These are phyloP conservation scores for Cladochytrium tenue DNA, from an alignment of 371 early-diverging fungal species.

Conservation along the genomic window DNA sequence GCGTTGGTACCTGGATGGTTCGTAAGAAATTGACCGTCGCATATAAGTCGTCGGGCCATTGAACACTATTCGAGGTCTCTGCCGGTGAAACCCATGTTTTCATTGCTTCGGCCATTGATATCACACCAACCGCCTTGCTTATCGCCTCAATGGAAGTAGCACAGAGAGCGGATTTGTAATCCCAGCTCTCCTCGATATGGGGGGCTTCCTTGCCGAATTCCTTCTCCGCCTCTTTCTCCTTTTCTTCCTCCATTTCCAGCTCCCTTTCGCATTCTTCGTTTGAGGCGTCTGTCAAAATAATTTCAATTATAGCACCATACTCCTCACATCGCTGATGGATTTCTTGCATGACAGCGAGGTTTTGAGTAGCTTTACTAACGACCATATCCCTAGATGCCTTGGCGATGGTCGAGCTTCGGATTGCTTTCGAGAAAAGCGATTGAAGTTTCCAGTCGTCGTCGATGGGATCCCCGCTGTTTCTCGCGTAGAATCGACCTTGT, in stretches of 20 bases:
- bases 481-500: constrained; percentile 10
- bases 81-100: not conserved
- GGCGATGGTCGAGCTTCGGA: too few species aligned
- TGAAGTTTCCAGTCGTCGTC: constrained; percentile 15
- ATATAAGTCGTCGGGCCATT: not conserved
- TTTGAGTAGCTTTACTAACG: too few species aligned
- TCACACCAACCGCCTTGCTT: not conserved
- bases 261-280: constrained; percentile 25
- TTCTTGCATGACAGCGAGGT: too few species aligned
- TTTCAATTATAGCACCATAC: too few species aligned
- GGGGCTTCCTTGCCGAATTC: not conserved
- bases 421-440: too few species aligned
- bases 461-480: constrained; percentile 1
- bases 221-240: not conserved
- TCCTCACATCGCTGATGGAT: too few species aligned
- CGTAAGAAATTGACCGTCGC: constrained; percentile 8
- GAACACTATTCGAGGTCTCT: not conserved
- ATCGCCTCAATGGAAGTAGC: not conserved
- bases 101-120: not conserved
- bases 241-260: constrained; percentile 10
- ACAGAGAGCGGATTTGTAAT: not conserved
- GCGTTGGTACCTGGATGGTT: not conserved
- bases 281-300: too few species aligned
- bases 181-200: constrained; percentile 4
- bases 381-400: too few species aligned